A percentile compares a stretch with the other conserved stretches of the same genome.
These are phyloP conservation scores for Salix koriyanagi DNA, from an alignment of 345 rosid species.

Conservation along the genomic window DNA sequence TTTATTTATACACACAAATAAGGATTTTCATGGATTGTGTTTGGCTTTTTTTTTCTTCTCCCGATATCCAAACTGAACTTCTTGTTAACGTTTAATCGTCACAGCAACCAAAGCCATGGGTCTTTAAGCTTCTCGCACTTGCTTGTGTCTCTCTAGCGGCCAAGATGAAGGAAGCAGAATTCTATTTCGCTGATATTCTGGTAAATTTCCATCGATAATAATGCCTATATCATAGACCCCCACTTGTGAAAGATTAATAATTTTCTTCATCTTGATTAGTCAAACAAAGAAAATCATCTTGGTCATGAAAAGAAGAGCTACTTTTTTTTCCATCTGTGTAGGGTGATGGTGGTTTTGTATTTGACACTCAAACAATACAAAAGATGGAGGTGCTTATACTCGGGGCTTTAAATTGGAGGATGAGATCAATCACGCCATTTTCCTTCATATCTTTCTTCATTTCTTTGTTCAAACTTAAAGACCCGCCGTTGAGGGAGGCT, in stretches of 20 bases:
- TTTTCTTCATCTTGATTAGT: background rate
- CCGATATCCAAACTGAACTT: background rate
- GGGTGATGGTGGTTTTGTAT: conserved; percentile 43
- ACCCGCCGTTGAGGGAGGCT: conserved; percentile 40
- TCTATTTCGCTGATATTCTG: conserved; percentile 40
- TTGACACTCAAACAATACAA: conserved; percentile 51
- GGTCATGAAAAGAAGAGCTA: background rate
- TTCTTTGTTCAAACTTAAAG: conserved; percentile 47
- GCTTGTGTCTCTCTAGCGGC: conserved; percentile 70
- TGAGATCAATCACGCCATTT: conserved; percentile 86
- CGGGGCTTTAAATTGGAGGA: conserved; percentile 82
- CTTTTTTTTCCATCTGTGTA: background rate
- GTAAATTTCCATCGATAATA: conserved; percentile 22
- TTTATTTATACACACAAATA: background rate
- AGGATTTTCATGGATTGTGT: background rate
- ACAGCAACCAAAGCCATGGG: conserved; percentile 60
- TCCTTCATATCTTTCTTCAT: conserved; percentile 61
- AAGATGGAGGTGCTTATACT: conserved; percentile 69
- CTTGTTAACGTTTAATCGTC: background rate
- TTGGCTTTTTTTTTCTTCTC: background rate
- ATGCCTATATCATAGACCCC: background rate
- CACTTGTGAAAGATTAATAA: too few relatives aligned
- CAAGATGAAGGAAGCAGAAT: conserved; percentile 63
- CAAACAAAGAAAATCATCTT: background rate
- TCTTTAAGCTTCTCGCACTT: conserved; percentile 53